A percentile compares a stretch with the other conserved stretches of the same genome.
Evolutionary conservation across 495 filamentous ascomycete genomes (phyloP).

Genomic region (Talaromyces stipitatus): DNA sequence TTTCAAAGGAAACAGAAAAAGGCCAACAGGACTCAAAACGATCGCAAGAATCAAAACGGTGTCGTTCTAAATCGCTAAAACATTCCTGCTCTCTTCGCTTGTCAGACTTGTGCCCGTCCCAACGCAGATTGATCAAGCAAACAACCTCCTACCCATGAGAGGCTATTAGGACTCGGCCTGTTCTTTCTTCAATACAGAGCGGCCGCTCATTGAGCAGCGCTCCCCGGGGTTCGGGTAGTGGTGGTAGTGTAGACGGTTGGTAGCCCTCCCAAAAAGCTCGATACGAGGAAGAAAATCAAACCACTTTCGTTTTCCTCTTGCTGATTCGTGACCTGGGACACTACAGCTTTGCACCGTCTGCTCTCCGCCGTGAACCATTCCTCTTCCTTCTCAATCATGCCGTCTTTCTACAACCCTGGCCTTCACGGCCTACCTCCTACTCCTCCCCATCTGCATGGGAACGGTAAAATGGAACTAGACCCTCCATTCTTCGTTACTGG

Average conservation of each 20-base stretch:
- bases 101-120: not conserved
- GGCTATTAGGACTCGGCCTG: slow-evolving; percentile 10
- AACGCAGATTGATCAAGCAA: not conserved
- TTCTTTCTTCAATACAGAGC: slow-evolving; percentile 22
- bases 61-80: not conserved
- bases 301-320: slow-evolving; percentile 7
- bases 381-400: slow-evolving; percentile 25
- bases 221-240: slow-evolving; percentile 35
- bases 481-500: slow-evolving; percentile 33
- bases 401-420: slow-evolving; percentile 38
- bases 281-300: not conserved
- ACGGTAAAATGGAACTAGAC: slow-evolving; percentile 33
- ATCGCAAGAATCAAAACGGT: not conserved
- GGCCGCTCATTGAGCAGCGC: slow-evolving; percentile 36
- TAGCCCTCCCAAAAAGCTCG: slow-evolving; percentile 10
- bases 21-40: not conserved
- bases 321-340: slow-evolving; percentile 6
- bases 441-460: slow-evolving; percentile 34
- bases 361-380: slow-evolving; percentile 33
- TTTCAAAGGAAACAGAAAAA: not conserved
- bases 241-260: slow-evolving; percentile 43
- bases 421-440: slow-evolving; percentile 38
- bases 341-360: slow-evolving; percentile 24
- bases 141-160: slow-evolving; percentile 8
- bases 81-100: not conserved